phyloP scores from a whole-genome alignment of 2,329 filamentous ascomycete species.

The Colletotrichum sp. region DNA sequence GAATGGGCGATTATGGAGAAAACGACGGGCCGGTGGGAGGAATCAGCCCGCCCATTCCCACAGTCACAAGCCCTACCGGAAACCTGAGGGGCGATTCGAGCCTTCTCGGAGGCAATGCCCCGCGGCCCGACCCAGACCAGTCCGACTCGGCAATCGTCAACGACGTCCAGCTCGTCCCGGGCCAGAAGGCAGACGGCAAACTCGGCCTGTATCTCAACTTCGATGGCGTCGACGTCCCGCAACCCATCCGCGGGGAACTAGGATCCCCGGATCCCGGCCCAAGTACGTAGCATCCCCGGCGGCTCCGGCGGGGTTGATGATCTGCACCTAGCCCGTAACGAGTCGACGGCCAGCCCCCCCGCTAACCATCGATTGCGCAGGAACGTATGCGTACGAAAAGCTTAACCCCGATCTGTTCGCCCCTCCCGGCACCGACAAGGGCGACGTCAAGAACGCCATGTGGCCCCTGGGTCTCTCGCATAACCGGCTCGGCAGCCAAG shows the following conservation, averaged over 20 bases:
- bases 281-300: conserved; percentile 34
- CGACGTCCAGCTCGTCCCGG: conserved; percentile 47
- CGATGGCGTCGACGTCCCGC: conserved; percentile 52
- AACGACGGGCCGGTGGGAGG: conserved; percentile 48
- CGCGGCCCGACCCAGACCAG: conserved; percentile 37
- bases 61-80: conserved; percentile 40
- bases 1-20: conserved; percentile 44
- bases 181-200: conserved; percentile 54
- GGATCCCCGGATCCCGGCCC: conserved; percentile 60
- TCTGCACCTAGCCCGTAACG: background rate
- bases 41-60: conserved; percentile 41
- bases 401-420: conserved; percentile 60
- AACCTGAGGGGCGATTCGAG: conserved; percentile 43
- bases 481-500: conserved; percentile 49
- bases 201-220: conserved; percentile 62
- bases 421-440: conserved; percentile 57
- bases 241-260: conserved; percentile 57
- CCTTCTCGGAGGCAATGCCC: conserved; percentile 45
- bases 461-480: conserved; percentile 61
- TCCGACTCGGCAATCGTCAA: conserved; percentile 41
- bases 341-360: background rate
- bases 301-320: background rate
- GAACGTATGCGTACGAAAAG: conserved; percentile 48
- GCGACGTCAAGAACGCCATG: conserved; percentile 50
- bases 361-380: conserved; percentile 1